phyloP scores from a whole-genome alignment of 2,329 filamentous ascomycete species.

The Penicillium paneum region DNA sequence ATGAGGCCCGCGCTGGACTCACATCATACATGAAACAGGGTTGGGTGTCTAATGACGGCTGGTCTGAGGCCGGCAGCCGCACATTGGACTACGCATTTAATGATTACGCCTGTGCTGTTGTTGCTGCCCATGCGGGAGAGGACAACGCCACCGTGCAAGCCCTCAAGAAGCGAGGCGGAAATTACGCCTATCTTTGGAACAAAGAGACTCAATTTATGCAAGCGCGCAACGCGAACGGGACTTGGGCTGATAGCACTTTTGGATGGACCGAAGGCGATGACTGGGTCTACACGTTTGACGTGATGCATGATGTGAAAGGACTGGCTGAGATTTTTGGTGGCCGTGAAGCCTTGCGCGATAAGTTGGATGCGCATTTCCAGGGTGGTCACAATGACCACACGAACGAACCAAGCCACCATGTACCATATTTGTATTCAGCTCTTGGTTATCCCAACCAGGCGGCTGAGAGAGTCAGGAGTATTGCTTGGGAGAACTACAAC shows the following conservation, averaged over 20 bases:
- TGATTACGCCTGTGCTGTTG: conserved; percentile 44
- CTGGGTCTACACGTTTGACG: conserved; percentile 52
- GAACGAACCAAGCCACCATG: conserved; percentile 50
- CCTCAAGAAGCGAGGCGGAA: conserved; percentile 39
- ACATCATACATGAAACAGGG: conserved; percentile 46
- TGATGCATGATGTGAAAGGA: conserved; percentile 47
- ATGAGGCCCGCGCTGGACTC: conserved; percentile 48
- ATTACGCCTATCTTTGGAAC: conserved; percentile 47
- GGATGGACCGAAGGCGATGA: conserved; percentile 52
- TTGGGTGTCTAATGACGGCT: conserved; percentile 49
- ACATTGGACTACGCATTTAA: conserved; percentile 51
- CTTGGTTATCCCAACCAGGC: conserved; percentile 42
- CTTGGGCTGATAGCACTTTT: conserved; percentile 45
- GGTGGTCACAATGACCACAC: conserved; percentile 48
- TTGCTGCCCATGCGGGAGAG: conserved; percentile 41
- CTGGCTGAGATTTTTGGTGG: conserved; percentile 43
- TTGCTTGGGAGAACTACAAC: conserved; percentile 46
- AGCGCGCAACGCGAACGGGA: conserved; percentile 47
- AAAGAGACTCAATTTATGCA: conserved; percentile 47
- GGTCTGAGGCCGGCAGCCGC: conserved; percentile 48
- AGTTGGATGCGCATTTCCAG: conserved; percentile 47
- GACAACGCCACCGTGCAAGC: conserved; percentile 30
- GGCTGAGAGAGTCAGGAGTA: conserved; percentile 38
- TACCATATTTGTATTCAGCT: conserved; percentile 47
- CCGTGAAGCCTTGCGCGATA: conserved; percentile 39